Evolutionary conservation across 768 basidiomycete genomes (phyloP).

Genomic region (Kwoniella newhampshirensis): DNA sequence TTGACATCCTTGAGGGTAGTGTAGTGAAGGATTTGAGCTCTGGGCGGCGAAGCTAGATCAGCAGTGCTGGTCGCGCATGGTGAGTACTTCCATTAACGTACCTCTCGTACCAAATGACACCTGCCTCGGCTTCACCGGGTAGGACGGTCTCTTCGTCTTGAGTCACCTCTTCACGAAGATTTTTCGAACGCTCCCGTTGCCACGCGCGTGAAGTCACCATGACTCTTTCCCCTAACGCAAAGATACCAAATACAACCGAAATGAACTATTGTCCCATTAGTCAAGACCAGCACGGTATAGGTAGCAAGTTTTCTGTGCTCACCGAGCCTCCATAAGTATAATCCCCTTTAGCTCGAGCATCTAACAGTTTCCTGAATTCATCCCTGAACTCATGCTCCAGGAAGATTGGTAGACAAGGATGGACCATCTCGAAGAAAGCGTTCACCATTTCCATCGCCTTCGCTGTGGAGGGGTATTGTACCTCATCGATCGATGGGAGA

Average conservation of each 20-base stretch:
- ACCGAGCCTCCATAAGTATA: constrained; percentile 24
- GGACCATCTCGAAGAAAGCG: constrained; percentile 81
- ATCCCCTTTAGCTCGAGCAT: constrained; percentile 40
- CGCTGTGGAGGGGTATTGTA: constrained; percentile 31
- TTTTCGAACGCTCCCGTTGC: constrained; percentile 44
- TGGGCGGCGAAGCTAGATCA: constrained; percentile 49
- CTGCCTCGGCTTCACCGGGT: constrained; percentile 46
- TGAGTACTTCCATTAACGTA: constrained; percentile 21
- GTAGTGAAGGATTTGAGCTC: constrained; percentile 85
- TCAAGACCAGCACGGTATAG: no score
- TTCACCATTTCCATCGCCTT: constrained; percentile 60
- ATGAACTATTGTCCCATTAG: constrained; percentile 67
- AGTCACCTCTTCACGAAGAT: constrained; percentile 65
- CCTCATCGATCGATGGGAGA: constrained; percentile 42
- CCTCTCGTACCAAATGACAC: constrained; percentile 47
- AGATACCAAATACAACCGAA: constrained; percentile 79
- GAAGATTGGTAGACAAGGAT: constrained; percentile 83
- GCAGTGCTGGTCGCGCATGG: not conserved
- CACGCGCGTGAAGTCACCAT: constrained; percentile 55
- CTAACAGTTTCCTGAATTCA: constrained; percentile 73
- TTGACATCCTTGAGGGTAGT: constrained; percentile 85
- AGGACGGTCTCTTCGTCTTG: constrained; percentile 73
- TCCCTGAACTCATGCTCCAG: constrained; percentile 79
- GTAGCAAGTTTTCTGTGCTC: constrained; percentile 2
- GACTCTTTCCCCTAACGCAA: constrained; percentile 80